Conservation (phyloP, 2,329 filamentous ascomycete genomes). For the Trichoderma atrobrunneum region DNA sequence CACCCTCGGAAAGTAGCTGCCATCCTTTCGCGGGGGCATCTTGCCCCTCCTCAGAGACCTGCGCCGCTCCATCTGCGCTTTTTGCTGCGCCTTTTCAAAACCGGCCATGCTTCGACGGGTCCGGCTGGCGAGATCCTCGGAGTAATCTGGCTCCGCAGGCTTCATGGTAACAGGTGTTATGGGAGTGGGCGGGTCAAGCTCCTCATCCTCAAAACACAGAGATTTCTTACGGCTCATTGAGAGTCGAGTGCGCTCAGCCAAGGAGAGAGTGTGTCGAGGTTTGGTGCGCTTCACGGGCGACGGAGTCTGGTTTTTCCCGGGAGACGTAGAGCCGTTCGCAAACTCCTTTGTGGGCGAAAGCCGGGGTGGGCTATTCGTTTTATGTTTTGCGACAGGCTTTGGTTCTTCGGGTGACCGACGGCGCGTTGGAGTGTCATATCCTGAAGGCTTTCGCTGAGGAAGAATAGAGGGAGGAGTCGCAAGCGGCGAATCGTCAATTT, state of each 20-base stretch:
- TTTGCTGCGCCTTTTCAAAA: conserved; percentile 59
- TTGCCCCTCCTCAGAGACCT: conserved; percentile 50
- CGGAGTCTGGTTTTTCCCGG: conserved; percentile 51
- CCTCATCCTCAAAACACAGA: conserved; percentile 33
- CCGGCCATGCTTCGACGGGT: conserved; percentile 62
- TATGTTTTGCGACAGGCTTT: background rate
- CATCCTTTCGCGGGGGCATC: conserved; percentile 38
- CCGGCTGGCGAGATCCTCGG: conserved; percentile 54
- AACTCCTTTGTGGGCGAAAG: conserved; percentile 47
- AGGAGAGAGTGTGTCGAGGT: conserved; percentile 55
- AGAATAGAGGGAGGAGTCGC: conserved; percentile 1
- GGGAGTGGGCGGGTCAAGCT: conserved; percentile 27
- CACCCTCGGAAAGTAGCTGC: conserved; percentile 46
- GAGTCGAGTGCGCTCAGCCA: conserved; percentile 76
- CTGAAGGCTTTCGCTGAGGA: background rate
- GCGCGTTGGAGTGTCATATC: background rate
- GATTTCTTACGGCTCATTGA: conserved; percentile 68
- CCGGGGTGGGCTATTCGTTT: background rate
- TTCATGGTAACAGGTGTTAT: conserved; percentile 13
- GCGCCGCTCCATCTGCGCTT: conserved; percentile 56
- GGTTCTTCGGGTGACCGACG: background rate
- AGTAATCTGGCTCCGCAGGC: conserved; percentile 26
- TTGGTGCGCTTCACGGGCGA: conserved; percentile 52
- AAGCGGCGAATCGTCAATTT: conserved; percentile 17
- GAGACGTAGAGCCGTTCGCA: conserved; percentile 50